phyloP scores from a whole-genome alignment of 257 asterid species.

The Scutellaria baicalensis region DNA sequence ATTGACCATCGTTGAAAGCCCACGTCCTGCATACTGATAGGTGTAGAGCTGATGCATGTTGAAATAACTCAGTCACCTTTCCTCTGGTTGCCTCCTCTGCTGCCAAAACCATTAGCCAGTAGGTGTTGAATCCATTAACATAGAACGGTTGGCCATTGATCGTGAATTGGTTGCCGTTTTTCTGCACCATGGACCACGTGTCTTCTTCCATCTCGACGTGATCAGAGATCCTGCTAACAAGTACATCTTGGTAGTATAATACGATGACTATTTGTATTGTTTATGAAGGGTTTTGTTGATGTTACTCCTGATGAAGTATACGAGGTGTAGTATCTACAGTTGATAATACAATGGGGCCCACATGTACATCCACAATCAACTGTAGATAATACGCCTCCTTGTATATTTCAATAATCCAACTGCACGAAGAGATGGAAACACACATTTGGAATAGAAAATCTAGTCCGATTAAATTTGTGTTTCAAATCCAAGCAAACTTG shows the following conservation, averaged over 20 bases:
- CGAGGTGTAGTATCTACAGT: background rate
- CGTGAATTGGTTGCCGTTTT: slow-evolving; percentile 61
- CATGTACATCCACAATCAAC: too few species aligned
- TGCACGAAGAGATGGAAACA: too few species aligned
- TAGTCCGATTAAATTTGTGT: too few species aligned
- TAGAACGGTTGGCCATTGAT: slow-evolving; percentile 71
- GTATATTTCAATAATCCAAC: too few species aligned
- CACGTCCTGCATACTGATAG: slow-evolving; percentile 87
- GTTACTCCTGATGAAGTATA: background rate
- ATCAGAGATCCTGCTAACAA: background rate
- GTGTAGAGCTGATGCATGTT: slow-evolving; percentile 74
- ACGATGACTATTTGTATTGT: background rate
- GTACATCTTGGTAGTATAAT: background rate
- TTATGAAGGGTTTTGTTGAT: background rate
- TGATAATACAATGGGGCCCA: background rate
- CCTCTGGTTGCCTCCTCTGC: slow-evolving; percentile 70
- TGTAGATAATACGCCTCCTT: too few species aligned
- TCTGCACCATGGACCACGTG: slow-evolving; percentile 66
- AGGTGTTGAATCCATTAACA: slow-evolving; percentile 95
- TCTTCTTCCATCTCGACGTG: background rate
- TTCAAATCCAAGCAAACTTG: too few species aligned
- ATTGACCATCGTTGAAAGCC: slow-evolving; percentile 96
- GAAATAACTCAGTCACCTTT: slow-evolving; percentile 67
- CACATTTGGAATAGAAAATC: too few species aligned
- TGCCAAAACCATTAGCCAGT: slow-evolving; percentile 90